Percentiles rank a stretch among this genome's conserved stretches.
Evolutionary conservation across 352 stramenopile species (phyloP).

Genomic region (Globisporangium nunn): DNA sequence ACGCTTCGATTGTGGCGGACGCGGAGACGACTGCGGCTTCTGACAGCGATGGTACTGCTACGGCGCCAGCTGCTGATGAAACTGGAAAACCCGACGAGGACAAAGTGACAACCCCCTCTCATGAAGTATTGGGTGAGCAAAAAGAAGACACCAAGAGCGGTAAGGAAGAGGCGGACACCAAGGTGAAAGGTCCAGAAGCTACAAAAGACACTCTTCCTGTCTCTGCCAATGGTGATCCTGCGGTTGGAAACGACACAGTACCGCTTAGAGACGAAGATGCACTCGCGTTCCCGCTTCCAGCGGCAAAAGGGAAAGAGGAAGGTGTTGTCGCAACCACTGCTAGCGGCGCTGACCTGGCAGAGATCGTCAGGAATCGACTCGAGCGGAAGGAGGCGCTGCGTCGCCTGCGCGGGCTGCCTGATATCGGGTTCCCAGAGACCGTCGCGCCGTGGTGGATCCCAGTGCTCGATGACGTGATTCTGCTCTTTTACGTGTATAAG

Average conservation of each 20-base stretch:
- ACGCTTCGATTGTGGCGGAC: not conserved
- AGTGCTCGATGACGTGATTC: conserved; percentile 62
- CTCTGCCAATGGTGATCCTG: not conserved
- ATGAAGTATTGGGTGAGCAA: no score
- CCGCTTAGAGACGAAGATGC: not conserved
- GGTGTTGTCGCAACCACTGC: not conserved
- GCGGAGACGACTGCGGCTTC: not conserved
- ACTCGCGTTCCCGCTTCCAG: no score
- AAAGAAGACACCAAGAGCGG: not conserved
- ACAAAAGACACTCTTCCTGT: not conserved
- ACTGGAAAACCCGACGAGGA: not conserved
- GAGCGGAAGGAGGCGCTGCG: conserved; percentile 33
- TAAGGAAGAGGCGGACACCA: not conserved
- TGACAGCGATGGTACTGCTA: not conserved
- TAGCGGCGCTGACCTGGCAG: not conserved
- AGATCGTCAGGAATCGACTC: conserved; percentile 4
- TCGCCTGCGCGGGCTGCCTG: conserved; percentile 33
- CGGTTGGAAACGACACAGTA: not conserved
- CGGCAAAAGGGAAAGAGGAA: no score
- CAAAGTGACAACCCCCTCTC: not conserved
- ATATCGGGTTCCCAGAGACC: conserved; percentile 19
- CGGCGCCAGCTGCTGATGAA: not conserved
- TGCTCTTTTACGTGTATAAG: conserved; percentile 61
- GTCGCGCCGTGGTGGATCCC: conserved; percentile 76
- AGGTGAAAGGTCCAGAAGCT: not conserved